These are phyloP conservation scores for Suhomyces yuchorum DNA, from an alignment of 1,139 yeast species.

Conservation along the genomic window DNA sequence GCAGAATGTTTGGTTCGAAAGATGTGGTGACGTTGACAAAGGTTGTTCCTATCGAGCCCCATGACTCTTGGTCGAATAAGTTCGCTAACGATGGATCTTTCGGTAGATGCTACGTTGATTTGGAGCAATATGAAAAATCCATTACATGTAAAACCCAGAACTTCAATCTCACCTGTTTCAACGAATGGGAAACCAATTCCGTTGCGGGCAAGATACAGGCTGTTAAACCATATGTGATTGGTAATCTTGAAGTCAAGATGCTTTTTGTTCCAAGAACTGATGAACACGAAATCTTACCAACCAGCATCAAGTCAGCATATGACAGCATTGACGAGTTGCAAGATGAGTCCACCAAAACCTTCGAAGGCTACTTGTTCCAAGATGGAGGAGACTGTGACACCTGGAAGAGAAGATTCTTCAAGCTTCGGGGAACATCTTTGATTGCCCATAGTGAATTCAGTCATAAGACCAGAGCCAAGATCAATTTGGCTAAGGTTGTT, in stretches of 20 bases:
- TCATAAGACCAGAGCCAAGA: slow-evolving; percentile 64
- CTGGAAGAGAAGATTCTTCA: slow-evolving; percentile 65
- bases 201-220: slow-evolving; percentile 30
- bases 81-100: slow-evolving; percentile 88
- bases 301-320: slow-evolving; percentile 61
- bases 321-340: slow-evolving; percentile 52
- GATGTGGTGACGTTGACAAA: slow-evolving; percentile 55
- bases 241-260: slow-evolving; percentile 70
- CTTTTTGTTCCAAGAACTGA: slow-evolving; percentile 67
- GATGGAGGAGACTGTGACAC: slow-evolving; percentile 76
- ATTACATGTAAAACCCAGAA: slow-evolving; percentile 55
- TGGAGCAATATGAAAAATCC: slow-evolving; percentile 58
- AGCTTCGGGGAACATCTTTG: slow-evolving; percentile 59
- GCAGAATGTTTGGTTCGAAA: slow-evolving; percentile 53
- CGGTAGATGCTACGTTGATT: slow-evolving; percentile 70
- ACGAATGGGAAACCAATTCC: slow-evolving; percentile 72
- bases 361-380: slow-evolving; percentile 70
- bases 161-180: slow-evolving; percentile 64
- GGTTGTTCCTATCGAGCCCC: slow-evolving; percentile 51
- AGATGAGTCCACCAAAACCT: slow-evolving; percentile 37
- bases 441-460: slow-evolving; percentile 67
- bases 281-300: slow-evolving; percentile 60
- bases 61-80: slow-evolving; percentile 58
- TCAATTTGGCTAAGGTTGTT: slow-evolving; percentile 62
- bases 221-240: slow-evolving; percentile 62